These are phyloP conservation scores for Neurospora sublineolata DNA, from an alignment of 495 filamentous ascomycete species.

Conservation along the genomic window DNA sequence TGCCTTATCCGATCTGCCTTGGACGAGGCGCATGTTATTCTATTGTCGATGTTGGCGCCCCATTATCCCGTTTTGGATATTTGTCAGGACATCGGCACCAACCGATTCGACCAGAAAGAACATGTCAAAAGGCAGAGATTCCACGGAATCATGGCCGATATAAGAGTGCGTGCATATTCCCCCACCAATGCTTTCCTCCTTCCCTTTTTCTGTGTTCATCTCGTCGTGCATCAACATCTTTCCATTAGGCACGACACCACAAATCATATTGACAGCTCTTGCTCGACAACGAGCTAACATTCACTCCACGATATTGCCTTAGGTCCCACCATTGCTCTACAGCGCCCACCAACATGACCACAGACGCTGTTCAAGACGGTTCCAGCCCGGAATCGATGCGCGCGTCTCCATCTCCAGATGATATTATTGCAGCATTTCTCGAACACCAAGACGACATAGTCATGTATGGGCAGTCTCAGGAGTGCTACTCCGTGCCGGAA, in stretches of 20 bases:
- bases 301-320: background rate
- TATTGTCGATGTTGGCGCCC: background rate
- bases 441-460: background rate
- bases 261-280: background rate
- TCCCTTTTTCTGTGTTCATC: background rate
- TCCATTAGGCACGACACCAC: background rate
- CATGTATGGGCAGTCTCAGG: background rate
- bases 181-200: background rate
- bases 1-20: background rate
- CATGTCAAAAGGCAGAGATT: too few species aligned
- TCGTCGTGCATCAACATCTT: background rate
- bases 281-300: background rate
- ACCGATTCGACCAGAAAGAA: background rate
- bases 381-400: background rate
- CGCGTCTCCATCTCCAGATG: background rate
- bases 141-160: background rate
- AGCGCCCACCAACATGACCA: background rate
- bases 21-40: background rate
- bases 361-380: background rate
- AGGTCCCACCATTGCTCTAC: background rate
- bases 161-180: background rate
- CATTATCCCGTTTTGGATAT: background rate
- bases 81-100: background rate
- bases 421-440: background rate
- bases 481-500: background rate